Evolutionary conservation across 768 basidiomycete genomes (phyloP).

Genomic region (Royoungia palumana): DNA sequence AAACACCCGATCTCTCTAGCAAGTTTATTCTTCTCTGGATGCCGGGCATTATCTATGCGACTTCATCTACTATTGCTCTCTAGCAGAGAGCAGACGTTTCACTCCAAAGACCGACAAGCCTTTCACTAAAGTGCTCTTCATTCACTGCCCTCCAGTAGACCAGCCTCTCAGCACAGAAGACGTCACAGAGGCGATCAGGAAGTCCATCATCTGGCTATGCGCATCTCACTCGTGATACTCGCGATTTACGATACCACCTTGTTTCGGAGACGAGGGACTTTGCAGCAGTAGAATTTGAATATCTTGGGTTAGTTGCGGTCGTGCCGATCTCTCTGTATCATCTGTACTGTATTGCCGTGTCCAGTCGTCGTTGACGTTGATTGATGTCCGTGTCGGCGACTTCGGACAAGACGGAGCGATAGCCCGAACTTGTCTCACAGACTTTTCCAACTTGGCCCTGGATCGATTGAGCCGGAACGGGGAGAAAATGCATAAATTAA

Average conservation of each 20-base stretch:
- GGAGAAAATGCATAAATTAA: too few relatives aligned
- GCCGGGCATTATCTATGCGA: slow-evolving; percentile 76
- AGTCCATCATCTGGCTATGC: slow-evolving; percentile 60
- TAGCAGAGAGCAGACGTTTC: slow-evolving; percentile 59
- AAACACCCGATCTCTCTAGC: slow-evolving; percentile 34
- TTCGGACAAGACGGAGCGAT: slow-evolving; percentile 9
- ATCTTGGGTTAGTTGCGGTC: neutral
- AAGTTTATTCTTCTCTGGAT: slow-evolving; percentile 71
- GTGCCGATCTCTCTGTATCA: slow-evolving; percentile 1
- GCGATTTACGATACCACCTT: slow-evolving; percentile 7
- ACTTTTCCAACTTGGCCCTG: neutral
- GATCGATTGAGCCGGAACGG: too few relatives aligned
- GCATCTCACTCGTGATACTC: slow-evolving; percentile 17
- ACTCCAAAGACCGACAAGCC: slow-evolving; percentile 31
- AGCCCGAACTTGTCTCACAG: slow-evolving; percentile 5
- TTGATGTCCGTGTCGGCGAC: slow-evolving; percentile 8
- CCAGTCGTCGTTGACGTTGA: neutral
- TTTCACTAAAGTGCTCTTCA: slow-evolving; percentile 51
- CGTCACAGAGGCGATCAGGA: slow-evolving; percentile 62
- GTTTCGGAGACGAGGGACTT: slow-evolving; percentile 20
- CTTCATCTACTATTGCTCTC: slow-evolving; percentile 73
- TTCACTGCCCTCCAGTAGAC: slow-evolving; percentile 69
- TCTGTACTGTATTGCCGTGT: neutral
- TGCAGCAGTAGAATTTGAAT: slow-evolving; percentile 14
- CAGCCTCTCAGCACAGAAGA: slow-evolving; percentile 63